A percentile compares a stretch with the other conserved stretches of the same genome.
phyloP scores from a whole-genome alignment of 495 filamentous ascomycete species.

The Hypomontagnella submonticulosa region DNA sequence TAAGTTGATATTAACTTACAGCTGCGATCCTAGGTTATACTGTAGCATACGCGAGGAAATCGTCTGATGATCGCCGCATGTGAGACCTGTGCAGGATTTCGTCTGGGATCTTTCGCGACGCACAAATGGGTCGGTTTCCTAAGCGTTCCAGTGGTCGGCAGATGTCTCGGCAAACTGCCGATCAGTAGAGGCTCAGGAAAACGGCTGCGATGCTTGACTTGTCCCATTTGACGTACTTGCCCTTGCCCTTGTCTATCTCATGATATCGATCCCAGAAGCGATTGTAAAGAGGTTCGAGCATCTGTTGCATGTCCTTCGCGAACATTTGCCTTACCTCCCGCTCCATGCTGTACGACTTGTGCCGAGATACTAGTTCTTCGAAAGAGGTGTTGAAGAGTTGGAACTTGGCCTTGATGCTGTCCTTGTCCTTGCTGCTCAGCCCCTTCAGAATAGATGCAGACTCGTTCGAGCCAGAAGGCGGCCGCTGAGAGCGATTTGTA shows the following conservation, averaged over 20 bases:
- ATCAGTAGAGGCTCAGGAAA: slow-evolving; percentile 61
- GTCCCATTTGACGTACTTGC: slow-evolving; percentile 98
- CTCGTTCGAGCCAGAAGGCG: slow-evolving; percentile 71
- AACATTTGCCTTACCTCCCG: slow-evolving; percentile 83
- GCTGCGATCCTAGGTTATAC: slow-evolving; percentile 32
- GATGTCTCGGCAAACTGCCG: slow-evolving; percentile 27
- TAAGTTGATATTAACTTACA: slow-evolving; percentile 41
- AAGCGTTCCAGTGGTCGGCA: slow-evolving; percentile 28
- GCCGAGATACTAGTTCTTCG: slow-evolving; percentile 83
- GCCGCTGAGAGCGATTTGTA: slow-evolving; percentile 76
- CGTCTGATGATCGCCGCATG: slow-evolving; percentile 40
- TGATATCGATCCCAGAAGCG: slow-evolving; percentile 98
- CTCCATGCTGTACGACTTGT: slow-evolving; percentile 86
- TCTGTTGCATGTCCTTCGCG: slow-evolving; percentile 82
- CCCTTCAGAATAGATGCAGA: slow-evolving; percentile 84
- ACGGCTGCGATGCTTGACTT: slow-evolving; percentile 72
- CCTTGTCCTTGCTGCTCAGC: slow-evolving; percentile 87
- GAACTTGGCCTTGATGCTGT: slow-evolving; percentile 96
- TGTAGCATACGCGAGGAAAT: slow-evolving; percentile 36
- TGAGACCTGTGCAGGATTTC: slow-evolving; percentile 16
- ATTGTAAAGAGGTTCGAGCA: slow-evolving; percentile 93
- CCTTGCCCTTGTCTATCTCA: slow-evolving; percentile 94
- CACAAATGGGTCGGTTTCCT: slow-evolving; percentile 25
- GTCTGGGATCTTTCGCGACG: slow-evolving; percentile 23
- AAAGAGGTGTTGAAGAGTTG: slow-evolving; percentile 87